A percentile compares a stretch with the other conserved stretches of the same genome.
These are phyloP conservation scores for Claviceps sp. DNA, from an alignment of 2,329 filamentous ascomycete species.

Conservation along the genomic window DNA sequence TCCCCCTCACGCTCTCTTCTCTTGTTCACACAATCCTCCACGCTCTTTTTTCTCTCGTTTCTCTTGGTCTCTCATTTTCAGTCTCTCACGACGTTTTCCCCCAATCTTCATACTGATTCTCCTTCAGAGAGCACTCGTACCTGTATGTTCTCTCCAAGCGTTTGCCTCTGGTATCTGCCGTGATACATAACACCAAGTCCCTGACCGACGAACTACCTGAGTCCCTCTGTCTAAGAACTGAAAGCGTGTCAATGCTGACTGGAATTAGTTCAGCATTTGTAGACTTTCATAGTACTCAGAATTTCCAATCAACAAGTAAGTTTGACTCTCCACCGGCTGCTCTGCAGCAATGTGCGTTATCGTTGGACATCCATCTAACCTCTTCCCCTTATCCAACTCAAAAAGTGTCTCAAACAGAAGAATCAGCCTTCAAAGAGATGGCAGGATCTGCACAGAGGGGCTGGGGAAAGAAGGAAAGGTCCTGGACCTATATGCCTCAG, in stretches of 20 bases:
- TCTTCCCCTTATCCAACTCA: neutral
- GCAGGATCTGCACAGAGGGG: neutral
- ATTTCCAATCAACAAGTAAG: neutral
- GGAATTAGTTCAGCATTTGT: neutral
- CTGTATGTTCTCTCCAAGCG: conserved; percentile 1
- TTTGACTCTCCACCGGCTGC: neutral
- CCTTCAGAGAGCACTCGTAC: neutral
- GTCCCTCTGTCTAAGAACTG: neutral
- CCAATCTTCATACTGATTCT: neutral
- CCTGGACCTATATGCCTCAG: neutral
- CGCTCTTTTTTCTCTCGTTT: conserved; percentile 1
- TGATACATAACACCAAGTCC: conserved; percentile 1
- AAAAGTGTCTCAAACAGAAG: conserved; percentile 3
- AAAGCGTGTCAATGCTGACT: neutral
- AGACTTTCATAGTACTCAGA: neutral
- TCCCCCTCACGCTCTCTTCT: neutral
- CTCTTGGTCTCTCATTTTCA: neutral
- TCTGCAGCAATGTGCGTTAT: neutral
- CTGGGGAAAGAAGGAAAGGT: neutral
- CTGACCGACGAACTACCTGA: conserved; percentile 1
- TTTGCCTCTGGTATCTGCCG: conserved; percentile 1
- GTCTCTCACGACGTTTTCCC: neutral
- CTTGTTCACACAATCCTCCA: neutral
- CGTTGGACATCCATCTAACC: neutral
- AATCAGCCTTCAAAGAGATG: neutral